These are phyloP conservation scores for Arthrinium phaeospermum DNA, from an alignment of 2,329 filamentous ascomycete species.

Conservation along the genomic window DNA sequence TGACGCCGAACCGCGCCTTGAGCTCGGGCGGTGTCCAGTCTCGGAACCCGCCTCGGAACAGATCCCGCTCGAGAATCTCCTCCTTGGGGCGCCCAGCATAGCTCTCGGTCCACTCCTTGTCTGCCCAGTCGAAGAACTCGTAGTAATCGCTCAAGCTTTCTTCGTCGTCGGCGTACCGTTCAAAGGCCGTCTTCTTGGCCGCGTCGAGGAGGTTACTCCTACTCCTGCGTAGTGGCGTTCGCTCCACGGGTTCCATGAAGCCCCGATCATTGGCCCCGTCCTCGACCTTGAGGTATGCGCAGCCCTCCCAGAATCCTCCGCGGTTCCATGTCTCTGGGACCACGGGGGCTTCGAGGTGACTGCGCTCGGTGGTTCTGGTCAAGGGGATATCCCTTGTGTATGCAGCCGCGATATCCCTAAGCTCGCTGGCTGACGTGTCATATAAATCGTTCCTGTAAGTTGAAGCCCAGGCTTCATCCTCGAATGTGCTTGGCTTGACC, in stretches of 20 bases:
- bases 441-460: not conserved
- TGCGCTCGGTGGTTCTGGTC: too few relatives aligned
- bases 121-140: not conserved
- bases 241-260: conserved; percentile 11
- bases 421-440: not conserved
- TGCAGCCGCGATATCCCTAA: not conserved
- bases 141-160: not conserved
- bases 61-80: not conserved
- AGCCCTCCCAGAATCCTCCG: not conserved
- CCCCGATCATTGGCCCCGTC: not conserved
- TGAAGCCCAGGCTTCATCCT: not conserved
- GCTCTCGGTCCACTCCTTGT: conserved; percentile 4
- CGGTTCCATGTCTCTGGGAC: not conserved
- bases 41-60: not conserved
- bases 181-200: not conserved
- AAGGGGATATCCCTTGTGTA: not conserved
- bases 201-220: not conserved
- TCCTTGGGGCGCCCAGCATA: not conserved
- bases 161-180: not conserved
- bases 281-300: not conserved
- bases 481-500: not conserved
- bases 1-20: conserved; percentile 24
- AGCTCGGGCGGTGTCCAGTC: not conserved
- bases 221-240: not conserved
- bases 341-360: not conserved